A percentile compares a stretch with the other conserved stretches of the same genome.
These are phyloP conservation scores for Botrytis pseudocinerea DNA, from an alignment of 2,329 filamentous ascomycete species.

Conservation along the genomic window DNA sequence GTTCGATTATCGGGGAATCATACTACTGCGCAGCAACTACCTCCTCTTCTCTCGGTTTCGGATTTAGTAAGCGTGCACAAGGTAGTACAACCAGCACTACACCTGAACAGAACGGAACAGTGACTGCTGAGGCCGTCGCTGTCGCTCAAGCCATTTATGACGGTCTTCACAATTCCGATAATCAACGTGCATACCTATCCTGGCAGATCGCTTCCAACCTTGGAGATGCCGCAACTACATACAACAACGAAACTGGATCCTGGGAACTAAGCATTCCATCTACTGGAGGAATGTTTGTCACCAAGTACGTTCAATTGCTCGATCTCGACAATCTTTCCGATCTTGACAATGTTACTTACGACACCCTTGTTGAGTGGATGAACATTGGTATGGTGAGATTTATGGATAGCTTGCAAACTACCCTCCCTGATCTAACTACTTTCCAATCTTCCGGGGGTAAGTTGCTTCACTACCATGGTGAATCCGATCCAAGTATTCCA, in stretches of 20 bases:
- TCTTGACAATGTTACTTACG: conserved; percentile 53
- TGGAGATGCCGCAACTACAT: conserved; percentile 9
- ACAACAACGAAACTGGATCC: conserved; percentile 16
- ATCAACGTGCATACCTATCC: conserved; percentile 43
- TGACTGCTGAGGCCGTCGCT: conserved; percentile 39
- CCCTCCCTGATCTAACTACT: conserved; percentile 51
- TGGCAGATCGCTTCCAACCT: conserved; percentile 38
- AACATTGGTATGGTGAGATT: conserved; percentile 50
- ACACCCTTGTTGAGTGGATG: conserved; percentile 58
- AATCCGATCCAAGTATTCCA: conserved; percentile 55
- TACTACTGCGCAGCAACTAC: conserved; percentile 46
- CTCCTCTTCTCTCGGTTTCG: background rate
- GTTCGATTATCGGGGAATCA: conserved; percentile 45
- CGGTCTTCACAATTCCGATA: conserved; percentile 42
- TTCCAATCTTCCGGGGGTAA: conserved; percentile 55
- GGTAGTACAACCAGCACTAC: conserved; percentile 24
- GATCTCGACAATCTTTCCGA: conserved; percentile 46
- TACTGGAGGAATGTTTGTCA: conserved; percentile 43
- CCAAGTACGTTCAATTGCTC: conserved; percentile 46
- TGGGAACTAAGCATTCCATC: conserved; percentile 42
- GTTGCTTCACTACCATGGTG: conserved; percentile 59
- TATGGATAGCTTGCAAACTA: conserved; percentile 54
- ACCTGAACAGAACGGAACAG: conserved; percentile 29
- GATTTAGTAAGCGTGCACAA: conserved; percentile 15
- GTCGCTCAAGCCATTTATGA: conserved; percentile 41